phyloP scores from a whole-genome alignment of 2,329 filamentous ascomycete genomes.

The Phoma herbarum region DNA sequence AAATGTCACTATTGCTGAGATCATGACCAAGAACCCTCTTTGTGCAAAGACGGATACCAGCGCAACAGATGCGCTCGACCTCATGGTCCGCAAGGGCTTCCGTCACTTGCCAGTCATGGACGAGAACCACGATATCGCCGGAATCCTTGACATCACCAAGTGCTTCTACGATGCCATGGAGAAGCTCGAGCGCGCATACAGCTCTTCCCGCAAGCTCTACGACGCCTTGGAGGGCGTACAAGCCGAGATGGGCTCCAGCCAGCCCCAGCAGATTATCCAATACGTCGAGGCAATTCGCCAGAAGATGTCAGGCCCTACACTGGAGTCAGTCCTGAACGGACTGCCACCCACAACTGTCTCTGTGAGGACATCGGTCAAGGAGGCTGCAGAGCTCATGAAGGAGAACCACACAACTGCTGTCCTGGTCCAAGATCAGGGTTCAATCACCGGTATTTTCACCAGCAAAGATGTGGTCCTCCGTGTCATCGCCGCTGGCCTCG shows the following conservation, averaged over 20 bases:
- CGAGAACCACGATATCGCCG: conserved; percentile 98
- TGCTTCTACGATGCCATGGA: conserved; percentile 99
- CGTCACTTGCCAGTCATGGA: conserved; percentile 98
- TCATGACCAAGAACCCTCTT: conserved; percentile 99
- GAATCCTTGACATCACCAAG: conserved; percentile 98
- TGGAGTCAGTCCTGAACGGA: conserved; percentile 93
- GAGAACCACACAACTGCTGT: conserved; percentile 98
- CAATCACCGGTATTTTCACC: conserved; percentile 98
- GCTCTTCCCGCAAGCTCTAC: conserved; percentile 96
- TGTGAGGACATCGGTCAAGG: conserved; percentile 94
- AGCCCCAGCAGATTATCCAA: conserved; percentile 98
- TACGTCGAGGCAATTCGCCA: conserved; percentile 94
- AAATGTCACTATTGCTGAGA: conserved; percentile 92
- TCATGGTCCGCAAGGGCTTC: conserved; percentile 99
- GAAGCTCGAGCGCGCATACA: conserved; percentile 96
- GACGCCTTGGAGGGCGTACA: conserved; percentile 98
- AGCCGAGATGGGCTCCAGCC: conserved; percentile 92
- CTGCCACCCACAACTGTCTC: conserved; percentile 93
- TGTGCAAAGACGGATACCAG: conserved; percentile 98
- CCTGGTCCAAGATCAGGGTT: conserved; percentile 93
- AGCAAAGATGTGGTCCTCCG: conserved; percentile 98
- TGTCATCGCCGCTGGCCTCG: conserved; percentile 95
- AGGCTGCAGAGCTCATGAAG: conserved; percentile 95
- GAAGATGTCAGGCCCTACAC: conserved; percentile 97
- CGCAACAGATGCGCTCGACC: conserved; percentile 93